Percentiles rank a stretch among this genome's conserved stretches.
phyloP scores from a whole-genome alignment of 371 early-diverging fungal species.

The Mucor lusitanicus region DNA sequence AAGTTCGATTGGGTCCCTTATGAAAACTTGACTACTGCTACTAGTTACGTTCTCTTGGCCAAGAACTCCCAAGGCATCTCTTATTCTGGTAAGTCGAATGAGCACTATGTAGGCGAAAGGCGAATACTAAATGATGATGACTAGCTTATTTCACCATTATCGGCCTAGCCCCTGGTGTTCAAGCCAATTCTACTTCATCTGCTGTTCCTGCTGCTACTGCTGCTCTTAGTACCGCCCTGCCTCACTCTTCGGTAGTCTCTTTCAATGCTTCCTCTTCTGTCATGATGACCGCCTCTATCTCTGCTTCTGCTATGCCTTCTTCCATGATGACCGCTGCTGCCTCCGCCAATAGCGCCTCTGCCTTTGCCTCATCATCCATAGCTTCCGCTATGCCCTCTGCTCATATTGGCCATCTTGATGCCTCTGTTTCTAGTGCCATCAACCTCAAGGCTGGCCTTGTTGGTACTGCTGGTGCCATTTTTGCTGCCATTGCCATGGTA shows the following conservation, averaged over 20 bases:
- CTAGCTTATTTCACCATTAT: neutral
- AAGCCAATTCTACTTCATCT: neutral
- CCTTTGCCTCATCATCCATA: neutral
- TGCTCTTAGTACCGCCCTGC: neutral
- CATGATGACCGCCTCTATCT: neutral
- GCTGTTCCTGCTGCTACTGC: neutral
- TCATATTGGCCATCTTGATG: neutral
- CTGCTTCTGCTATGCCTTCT: neutral
- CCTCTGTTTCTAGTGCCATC: constrained; percentile 1
- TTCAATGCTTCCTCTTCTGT: neutral
- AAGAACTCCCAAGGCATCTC: neutral
- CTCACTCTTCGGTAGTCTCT: constrained; percentile 1
- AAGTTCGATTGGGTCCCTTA: neutral
- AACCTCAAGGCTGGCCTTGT: constrained; percentile 20
- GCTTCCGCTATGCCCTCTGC: constrained; percentile 3
- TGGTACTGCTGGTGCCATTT: constrained; percentile 20
- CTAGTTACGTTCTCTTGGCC: neutral
- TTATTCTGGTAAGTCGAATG: neutral
- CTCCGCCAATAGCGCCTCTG: neutral
- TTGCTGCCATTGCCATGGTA: constrained; percentile 21
- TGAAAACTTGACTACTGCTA: neutral
- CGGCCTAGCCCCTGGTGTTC: neutral
- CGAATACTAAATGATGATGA: neutral
- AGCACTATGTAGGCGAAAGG: no score
- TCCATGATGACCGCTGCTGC: neutral